These are phyloP conservation scores for Ceratopteris richardii DNA, from an alignment of 75 land plant species.

Conservation along the genomic window DNA sequence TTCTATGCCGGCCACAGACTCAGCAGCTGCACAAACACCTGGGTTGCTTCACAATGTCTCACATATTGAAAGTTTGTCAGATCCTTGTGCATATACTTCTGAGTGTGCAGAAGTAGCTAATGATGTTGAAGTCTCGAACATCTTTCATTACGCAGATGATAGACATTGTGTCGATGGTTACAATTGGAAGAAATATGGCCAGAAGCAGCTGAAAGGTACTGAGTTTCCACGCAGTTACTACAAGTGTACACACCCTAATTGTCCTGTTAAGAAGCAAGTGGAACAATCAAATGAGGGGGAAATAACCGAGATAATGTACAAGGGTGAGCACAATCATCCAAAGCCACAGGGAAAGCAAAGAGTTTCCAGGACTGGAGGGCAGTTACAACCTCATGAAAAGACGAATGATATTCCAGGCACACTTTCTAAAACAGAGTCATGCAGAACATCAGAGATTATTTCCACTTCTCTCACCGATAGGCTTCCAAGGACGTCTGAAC, in stretches of 20 bases:
- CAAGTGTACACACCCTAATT: constrained; percentile 66
- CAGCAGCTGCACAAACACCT: neutral
- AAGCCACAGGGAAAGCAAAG: constrained; percentile 54
- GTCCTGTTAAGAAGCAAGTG: constrained; percentile 74
- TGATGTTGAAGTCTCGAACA: neutral
- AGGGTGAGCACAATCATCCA: constrained; percentile 63
- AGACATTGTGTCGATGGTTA: constrained; percentile 57
- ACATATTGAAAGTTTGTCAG: neutral
- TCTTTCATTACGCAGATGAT: constrained; percentile 10
- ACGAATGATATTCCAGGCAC: neutral
- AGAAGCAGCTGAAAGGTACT: constrained; percentile 75
- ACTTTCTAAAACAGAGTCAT: constrained; percentile 4
- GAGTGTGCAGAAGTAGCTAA: neutral
- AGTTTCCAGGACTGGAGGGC: constrained; percentile 24
- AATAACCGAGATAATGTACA: constrained; percentile 59
- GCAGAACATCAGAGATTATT: constrained; percentile 10
- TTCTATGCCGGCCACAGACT: constrained; percentile 9
- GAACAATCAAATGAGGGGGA: constrained; percentile 60
- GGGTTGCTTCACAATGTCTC: neutral
- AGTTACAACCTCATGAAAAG: constrained; percentile 15
- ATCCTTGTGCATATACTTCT: neutral
- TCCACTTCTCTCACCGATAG: constrained; percentile 10
- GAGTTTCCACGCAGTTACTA: constrained; percentile 78
- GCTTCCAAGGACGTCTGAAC: constrained; percentile 34
- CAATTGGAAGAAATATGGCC: constrained; percentile 84